Percentiles rank a stretch among this genome's conserved stretches.
Conservation (phyloP, 2,329 filamentous ascomycete genomes). For the Paracamarosporium sp. region DNA sequence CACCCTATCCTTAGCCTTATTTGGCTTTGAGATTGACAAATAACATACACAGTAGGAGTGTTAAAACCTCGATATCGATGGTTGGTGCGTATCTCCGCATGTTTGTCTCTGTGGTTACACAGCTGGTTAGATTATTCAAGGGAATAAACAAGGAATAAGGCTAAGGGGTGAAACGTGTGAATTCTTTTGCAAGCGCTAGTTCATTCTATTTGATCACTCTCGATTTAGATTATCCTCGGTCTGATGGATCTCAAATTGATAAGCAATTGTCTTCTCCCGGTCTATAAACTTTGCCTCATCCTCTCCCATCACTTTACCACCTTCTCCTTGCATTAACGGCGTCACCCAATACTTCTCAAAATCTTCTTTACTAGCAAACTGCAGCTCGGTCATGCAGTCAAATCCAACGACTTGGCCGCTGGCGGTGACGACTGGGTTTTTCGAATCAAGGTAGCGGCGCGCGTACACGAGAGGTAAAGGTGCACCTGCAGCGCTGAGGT, state of each 20-base stretch:
- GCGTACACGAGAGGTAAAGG: background rate
- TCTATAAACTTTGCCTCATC: background rate
- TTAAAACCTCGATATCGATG: too few species aligned
- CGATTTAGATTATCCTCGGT: background rate
- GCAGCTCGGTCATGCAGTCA: background rate
- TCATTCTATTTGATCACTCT: too few species aligned
- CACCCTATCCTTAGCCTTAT: too few species aligned
- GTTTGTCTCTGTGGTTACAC: too few species aligned
- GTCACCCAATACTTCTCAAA: background rate
- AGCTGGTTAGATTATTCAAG: too few species aligned
- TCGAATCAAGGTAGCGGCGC: background rate
- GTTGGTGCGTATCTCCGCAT: too few species aligned
- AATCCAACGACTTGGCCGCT: background rate
- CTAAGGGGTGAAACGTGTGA: too few species aligned
- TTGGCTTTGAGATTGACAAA: too few species aligned
- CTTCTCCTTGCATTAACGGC: background rate
- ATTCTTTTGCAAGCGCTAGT: too few species aligned
- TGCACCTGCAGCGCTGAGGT: background rate
- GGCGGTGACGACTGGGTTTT: background rate
- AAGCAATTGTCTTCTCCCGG: background rate
- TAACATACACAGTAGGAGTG: too few species aligned
- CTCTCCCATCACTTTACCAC: background rate
- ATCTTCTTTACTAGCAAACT: background rate
- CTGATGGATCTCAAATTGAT: background rate
- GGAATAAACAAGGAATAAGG: too few species aligned